Conservation (phyloP, 2,329 filamentous ascomycete genomes). For the Aspergillus piperis region DNA sequence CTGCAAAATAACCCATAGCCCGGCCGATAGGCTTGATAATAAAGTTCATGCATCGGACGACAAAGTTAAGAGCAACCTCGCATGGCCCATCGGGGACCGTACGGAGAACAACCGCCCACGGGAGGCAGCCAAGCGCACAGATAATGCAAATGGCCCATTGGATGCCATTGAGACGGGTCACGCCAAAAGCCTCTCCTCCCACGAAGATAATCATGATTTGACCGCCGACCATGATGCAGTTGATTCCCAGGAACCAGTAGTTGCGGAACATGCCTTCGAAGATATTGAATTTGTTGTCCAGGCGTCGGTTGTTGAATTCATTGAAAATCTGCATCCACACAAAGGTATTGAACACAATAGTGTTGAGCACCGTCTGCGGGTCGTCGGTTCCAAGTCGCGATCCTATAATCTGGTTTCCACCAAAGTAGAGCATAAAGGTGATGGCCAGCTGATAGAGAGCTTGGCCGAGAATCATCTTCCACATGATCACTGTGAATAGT, state of each 20-base stretch:
- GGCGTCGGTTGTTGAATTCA: constrained; percentile 91
- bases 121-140: constrained; percentile 80
- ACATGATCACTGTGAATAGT: constrained; percentile 87
- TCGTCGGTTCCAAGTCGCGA: constrained; percentile 54
- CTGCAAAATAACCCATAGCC: constrained; percentile 29
- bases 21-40: constrained; percentile 48
- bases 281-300: constrained; percentile 95
- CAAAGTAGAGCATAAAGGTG: constrained; percentile 83
- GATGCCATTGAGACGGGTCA: constrained; percentile 66
- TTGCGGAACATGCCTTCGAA: constrained; percentile 86
- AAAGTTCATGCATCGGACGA: constrained; percentile 56
- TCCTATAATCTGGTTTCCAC: constrained; percentile 61
- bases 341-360: constrained; percentile 95
- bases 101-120: constrained; percentile 77
- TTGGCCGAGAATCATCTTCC: constrained; percentile 98
- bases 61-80: constrained; percentile 47
- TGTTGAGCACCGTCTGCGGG: constrained; percentile 60
- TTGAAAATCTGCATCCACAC: constrained; percentile 99
- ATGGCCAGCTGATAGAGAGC: constrained; percentile 81
- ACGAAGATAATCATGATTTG: constrained; percentile 89
- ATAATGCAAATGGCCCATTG: constrained; percentile 90
- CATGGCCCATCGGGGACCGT: constrained; percentile 72
- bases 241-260: constrained; percentile 86
- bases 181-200: constrained; percentile 77
- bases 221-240: constrained; percentile 80